These are phyloP conservation scores for Paramecium octaurelia DNA, from an alignment of 73 alveolate genomes.

Conservation along the genomic window DNA sequence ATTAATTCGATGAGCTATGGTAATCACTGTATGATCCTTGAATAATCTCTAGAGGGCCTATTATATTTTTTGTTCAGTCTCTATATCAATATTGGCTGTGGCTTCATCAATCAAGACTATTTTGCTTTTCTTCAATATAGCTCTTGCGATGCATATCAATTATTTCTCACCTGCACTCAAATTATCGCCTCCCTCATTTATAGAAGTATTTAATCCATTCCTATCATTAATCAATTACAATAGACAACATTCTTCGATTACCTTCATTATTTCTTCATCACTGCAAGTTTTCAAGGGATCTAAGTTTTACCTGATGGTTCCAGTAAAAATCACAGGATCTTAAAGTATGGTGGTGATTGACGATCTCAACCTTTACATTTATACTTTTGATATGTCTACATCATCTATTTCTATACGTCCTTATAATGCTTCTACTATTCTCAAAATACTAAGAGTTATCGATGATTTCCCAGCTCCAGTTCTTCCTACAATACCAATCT, in stretches of 20 bases:
- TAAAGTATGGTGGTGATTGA: conserved; percentile 88
- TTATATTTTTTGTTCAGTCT: conserved; percentile 75
- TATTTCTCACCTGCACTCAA: conserved; percentile 94
- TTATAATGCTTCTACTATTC: conserved; percentile 84
- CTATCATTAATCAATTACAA: conserved; percentile 72
- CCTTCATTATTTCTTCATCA: conserved; percentile 72
- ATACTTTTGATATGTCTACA: conserved; percentile 73
- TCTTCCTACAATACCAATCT: conserved; percentile 94
- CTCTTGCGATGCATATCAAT: conserved; percentile 88
- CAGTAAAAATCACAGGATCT: conserved; percentile 89
- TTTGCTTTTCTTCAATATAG: conserved; percentile 68
- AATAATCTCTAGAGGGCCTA: conserved; percentile 58
- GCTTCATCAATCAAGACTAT: conserved; percentile 72
- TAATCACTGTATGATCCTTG: conserved; percentile 76
- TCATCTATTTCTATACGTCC: conserved; percentile 84
- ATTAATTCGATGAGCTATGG: conserved; percentile 79
- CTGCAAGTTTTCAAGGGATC: conserved; percentile 81
- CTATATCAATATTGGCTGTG: conserved; percentile 71
- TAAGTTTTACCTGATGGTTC: conserved; percentile 85
- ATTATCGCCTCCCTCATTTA: conserved; percentile 88
- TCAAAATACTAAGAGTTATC: conserved; percentile 75
- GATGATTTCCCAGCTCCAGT: conserved; percentile 97
- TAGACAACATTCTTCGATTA: conserved; percentile 76
- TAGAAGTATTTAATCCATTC: conserved; percentile 76
- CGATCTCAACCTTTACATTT: conserved; percentile 73